Percentiles rank a stretch among this genome's conserved stretches.
phyloP scores from a whole-genome alignment of 2,329 filamentous ascomycete genomes.

The Fusarium multiceps region DNA sequence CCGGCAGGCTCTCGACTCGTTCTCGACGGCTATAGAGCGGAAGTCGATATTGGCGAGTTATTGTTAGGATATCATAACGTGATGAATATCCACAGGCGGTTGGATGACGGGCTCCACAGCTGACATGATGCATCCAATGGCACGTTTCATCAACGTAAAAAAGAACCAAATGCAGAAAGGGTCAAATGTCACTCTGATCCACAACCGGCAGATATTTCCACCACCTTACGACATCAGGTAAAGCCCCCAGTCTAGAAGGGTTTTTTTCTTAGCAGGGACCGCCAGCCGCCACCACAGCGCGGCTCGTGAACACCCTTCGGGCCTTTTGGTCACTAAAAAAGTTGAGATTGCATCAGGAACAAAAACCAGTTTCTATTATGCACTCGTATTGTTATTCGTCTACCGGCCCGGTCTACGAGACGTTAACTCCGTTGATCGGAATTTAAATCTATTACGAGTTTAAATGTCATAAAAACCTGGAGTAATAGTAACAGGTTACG shows the following conservation, averaged over 20 bases:
- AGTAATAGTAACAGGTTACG: neutral
- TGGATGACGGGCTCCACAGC: constrained; percentile 7
- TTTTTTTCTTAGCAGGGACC: neutral
- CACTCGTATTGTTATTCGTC: neutral
- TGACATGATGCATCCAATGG: constrained; percentile 16
- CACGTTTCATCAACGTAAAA: constrained; percentile 37
- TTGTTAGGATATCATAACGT: constrained; percentile 41
- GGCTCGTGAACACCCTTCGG: constrained; percentile 29
- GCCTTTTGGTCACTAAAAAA: constrained; percentile 22
- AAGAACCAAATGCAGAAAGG: neutral
- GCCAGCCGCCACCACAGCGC: constrained; percentile 29
- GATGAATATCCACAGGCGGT: constrained; percentile 26
- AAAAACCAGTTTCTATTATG: constrained; percentile 1
- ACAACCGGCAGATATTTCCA: constrained; percentile 32
- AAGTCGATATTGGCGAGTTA: constrained; percentile 13
- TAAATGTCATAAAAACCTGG: constrained; percentile 30
- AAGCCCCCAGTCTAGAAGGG: constrained; percentile 17
- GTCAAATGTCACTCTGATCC: constrained; percentile 11
- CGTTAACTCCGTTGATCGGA: constrained; percentile 10
- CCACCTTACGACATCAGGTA: constrained; percentile 18
- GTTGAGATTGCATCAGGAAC: constrained; percentile 2
- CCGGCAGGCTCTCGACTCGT: constrained; percentile 6
- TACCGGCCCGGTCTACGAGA: constrained; percentile 2
- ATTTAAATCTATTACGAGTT: constrained; percentile 24
- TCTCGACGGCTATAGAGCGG: neutral